Base-by-base conservation (phyloP, 306 rosid species). In the Lathyrus sativus region DNA sequence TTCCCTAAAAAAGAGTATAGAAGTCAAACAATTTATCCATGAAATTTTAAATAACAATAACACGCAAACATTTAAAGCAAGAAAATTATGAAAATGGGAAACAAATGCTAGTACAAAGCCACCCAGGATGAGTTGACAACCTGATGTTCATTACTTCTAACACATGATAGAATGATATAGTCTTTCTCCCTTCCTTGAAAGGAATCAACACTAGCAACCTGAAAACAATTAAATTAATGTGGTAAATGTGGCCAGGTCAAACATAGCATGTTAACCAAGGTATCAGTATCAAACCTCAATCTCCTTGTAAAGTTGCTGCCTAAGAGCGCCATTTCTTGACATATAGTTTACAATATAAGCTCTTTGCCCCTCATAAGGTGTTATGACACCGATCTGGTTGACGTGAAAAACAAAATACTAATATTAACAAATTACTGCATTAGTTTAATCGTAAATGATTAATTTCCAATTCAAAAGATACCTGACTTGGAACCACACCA, bases 161-260 rank as follows among this genome's bases (percentile, higher is more conserved):
- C 99, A 78, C 99, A 95, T 4, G 99, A 95, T 54, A 95, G 82
- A 74, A 95, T 95, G 76, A 95, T 95, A 66, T 90, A 95, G 78
- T 95, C 99, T 78, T 95, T 95, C 75, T 95, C 99, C 85, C 99
- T 91, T 81, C 99, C 99, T 78, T 95, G 99, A 82, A 95, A 95
- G 62, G 99, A 95, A 86, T 95, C 99, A 13, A 95, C 99, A 65
- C 99, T 95, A 14, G 99, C 99, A 88, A 95, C 99, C 99, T 95
- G 84, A 63, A 73, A 78, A 18, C 61, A 77, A 63, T 72, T 68
- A 43, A 74, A 75, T 45, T 49, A 11, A 45, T 67, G 48, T n/a
- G 44, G 56, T 11, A 68, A 63, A 17, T 43, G 65, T 13, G 11
- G 55, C 38, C 64, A 61, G 67, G 28, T 33, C 38, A 62, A 11